Evolutionary conservation across 163 green algal genomes (phyloP).

Genomic region (Chlamydomonas reinhardtii): DNA sequence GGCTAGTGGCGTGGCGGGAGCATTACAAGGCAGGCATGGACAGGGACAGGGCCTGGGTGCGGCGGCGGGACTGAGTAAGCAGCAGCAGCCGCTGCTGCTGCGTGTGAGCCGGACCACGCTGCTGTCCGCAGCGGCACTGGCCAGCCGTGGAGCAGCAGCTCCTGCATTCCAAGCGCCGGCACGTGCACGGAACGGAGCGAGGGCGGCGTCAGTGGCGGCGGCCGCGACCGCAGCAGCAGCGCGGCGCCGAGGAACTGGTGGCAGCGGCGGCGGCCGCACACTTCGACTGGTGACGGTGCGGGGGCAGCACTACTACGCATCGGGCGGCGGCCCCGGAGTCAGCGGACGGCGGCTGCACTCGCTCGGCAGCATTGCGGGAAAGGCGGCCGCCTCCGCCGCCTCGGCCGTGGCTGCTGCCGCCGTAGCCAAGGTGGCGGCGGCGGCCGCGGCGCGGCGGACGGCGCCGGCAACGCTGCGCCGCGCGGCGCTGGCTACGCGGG

Average conservation of each 20-base stretch:
- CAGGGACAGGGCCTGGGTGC: no score
- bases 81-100: neutral
- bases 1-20: no score
- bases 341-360: slow-evolving; percentile 31
- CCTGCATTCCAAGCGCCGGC: no score
- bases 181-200: neutral
- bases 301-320: slow-evolving; percentile 33
- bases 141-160: neutral
- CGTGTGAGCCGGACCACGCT: neutral
- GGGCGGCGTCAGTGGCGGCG: neutral
- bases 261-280: neutral
- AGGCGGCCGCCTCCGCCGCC: slow-evolving; percentile 12
- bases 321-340: neutral
- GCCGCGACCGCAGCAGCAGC: neutral
- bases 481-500: neutral
- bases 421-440: neutral
- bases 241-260: neutral
- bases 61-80: no score
- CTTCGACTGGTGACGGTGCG: slow-evolving; percentile 35
- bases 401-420: neutral
- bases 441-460: neutral
- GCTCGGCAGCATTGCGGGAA: slow-evolving; percentile 21
- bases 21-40: no score
- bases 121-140: neutral
- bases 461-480: neutral